These are phyloP conservation scores for Cinchona pubescens DNA, from an alignment of 257 asterid genomes.

Conservation along the genomic window DNA sequence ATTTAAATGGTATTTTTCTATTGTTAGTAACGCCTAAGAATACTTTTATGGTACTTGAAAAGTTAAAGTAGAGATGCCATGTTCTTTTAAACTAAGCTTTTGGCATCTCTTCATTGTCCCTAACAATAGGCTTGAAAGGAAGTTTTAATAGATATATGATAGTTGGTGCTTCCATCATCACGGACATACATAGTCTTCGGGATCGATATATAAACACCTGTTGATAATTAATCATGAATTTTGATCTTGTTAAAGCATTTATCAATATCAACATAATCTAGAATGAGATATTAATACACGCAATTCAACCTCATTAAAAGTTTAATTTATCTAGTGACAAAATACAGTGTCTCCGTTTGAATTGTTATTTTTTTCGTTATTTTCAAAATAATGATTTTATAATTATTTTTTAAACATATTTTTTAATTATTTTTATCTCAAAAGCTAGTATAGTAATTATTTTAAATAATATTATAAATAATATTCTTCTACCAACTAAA, in stretches of 20 bases:
- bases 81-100: slow-evolving; percentile 27
- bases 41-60: slow-evolving; percentile 17
- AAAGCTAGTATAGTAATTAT: too few relatives aligned
- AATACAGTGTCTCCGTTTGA: too few relatives aligned
- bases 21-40: slow-evolving; percentile 31
- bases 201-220: background rate
- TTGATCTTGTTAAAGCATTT: slow-evolving; percentile 6
- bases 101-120: slow-evolving; percentile 32
- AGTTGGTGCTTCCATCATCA: slow-evolving; percentile 29
- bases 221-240: slow-evolving; percentile 17
- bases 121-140: slow-evolving; percentile 9
- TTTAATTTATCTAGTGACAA: background rate
- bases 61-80: slow-evolving; percentile 20
- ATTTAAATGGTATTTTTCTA: slow-evolving; percentile 29
- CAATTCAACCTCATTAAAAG: background rate
- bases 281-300: slow-evolving; percentile 2
- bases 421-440: too few relatives aligned
- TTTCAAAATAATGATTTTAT: too few relatives aligned
- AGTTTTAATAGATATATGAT: slow-evolving; percentile 1
- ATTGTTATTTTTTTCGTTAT: too few relatives aligned
- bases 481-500: too few relatives aligned
- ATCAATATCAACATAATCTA: background rate
- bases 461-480: too few relatives aligned
- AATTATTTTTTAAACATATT: too few relatives aligned
- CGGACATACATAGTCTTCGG: background rate